phyloP scores from a whole-genome alignment of 148 eudicot genomes.

The Pharnaceum exiguum region DNA sequence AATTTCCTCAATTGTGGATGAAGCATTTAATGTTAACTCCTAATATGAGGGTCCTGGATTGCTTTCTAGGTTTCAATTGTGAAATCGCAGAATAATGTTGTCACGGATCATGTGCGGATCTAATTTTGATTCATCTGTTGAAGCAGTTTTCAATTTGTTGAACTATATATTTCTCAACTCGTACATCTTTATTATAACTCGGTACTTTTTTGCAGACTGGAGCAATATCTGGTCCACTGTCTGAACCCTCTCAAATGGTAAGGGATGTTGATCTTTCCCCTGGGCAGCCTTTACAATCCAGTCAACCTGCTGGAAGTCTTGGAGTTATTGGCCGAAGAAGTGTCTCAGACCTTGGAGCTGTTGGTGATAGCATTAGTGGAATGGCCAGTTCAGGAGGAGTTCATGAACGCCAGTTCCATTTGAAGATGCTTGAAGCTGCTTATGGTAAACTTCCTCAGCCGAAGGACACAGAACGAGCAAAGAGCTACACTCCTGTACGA shows the following conservation, averaged over 20 bases:
- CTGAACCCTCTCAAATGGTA: conserved; percentile 53
- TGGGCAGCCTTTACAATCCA: conserved; percentile 78
- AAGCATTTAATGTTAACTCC: no score
- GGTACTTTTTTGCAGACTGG: conserved; percentile 42
- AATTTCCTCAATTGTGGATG: no score
- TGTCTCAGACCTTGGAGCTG: conserved; percentile 84
- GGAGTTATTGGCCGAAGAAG: conserved; percentile 97
- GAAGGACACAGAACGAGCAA: conserved; percentile 90
- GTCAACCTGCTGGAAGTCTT: conserved; percentile 63
- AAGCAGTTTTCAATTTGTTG: no score
- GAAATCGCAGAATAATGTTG: no score
- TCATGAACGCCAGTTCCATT: conserved; percentile 66
- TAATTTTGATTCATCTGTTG: no score
- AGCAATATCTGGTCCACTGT: conserved; percentile 49
- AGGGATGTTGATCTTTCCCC: conserved; percentile 84
- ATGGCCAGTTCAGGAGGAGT: conserved; percentile 52
- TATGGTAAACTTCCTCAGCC: conserved; percentile 82
- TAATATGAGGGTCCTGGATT: no score
- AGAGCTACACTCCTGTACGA: conserved; percentile 82
- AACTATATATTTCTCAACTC: neutral
- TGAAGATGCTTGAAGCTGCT: conserved; percentile 93
- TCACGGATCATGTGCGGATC: no score
- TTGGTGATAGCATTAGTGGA: conserved; percentile 79
- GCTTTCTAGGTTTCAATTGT: no score
- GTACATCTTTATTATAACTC: no score